Evolutionary conservation across 2,329 filamentous ascomycete genomes (phyloP).

Genomic region (Pochonia chlamydosporia): DNA sequence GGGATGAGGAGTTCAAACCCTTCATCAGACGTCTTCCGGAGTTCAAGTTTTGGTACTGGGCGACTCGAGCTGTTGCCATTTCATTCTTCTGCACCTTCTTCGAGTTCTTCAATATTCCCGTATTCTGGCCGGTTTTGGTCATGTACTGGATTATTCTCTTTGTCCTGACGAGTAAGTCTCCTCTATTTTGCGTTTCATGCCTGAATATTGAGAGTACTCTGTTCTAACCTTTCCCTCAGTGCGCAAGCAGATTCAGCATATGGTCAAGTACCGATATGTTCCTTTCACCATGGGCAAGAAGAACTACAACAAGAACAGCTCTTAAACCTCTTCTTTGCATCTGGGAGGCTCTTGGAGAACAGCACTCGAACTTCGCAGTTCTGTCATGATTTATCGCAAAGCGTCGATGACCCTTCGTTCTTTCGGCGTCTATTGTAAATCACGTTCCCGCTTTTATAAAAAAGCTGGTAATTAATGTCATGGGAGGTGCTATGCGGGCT

Average conservation of each 20-base stretch:
- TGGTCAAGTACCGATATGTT: conserved; percentile 99
- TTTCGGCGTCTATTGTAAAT: neutral
- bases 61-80: conserved; percentile 79
- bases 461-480: neutral
- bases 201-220: neutral
- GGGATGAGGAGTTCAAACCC: conserved; percentile 94
- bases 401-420: neutral
- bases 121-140: conserved; percentile 98
- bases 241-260: conserved; percentile 99
- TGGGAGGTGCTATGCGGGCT: neutral
- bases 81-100: conserved; percentile 89
- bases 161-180: conserved; percentile 77
- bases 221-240: conserved; percentile 46
- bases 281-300: conserved; percentile 90
- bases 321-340: conserved; percentile 18
- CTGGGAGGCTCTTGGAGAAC: neutral
- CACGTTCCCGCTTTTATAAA: neutral
- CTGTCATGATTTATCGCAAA: neutral
- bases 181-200: neutral
- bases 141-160: conserved; percentile 99
- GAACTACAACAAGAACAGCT: conserved; percentile 63
- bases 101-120: conserved; percentile 88
- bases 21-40: conserved; percentile 95
- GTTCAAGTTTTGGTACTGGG: conserved; percentile 99
- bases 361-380: conserved; percentile 2